phyloP scores from a whole-genome alignment of 106 monocot genomes.

The Cymbidium sinense region DNA sequence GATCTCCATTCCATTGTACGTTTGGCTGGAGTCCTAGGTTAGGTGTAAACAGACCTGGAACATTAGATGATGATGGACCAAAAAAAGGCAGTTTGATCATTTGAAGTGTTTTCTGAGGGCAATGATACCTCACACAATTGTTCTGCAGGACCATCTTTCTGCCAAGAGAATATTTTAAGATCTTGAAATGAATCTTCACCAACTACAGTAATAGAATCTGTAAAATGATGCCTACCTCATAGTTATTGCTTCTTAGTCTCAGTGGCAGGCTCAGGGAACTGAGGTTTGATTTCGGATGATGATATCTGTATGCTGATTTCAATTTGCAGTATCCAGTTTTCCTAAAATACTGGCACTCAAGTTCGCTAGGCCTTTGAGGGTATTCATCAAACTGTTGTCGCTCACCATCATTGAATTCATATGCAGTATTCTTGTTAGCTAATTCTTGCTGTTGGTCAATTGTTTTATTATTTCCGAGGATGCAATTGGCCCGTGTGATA shows the following conservation, averaged over 20 bases:
- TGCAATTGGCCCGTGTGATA: background rate
- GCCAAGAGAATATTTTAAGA: constrained; percentile 10
- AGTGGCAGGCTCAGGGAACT: background rate
- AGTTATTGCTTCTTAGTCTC: constrained; percentile 30
- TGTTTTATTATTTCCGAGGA: background rate
- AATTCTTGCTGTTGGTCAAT: background rate
- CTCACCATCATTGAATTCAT: background rate
- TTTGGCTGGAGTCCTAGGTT: constrained; percentile 11
- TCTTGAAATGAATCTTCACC: constrained; percentile 7
- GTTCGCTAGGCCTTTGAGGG: background rate
- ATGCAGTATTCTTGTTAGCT: background rate
- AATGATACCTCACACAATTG: constrained; percentile 9
- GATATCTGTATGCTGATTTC: background rate
- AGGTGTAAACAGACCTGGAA: constrained; percentile 1
- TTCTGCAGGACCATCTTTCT: background rate
- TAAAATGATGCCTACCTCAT: constrained; percentile 47
- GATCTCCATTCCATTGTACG: constrained; percentile 39
- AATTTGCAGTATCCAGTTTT: constrained; percentile 1
- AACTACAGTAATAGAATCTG: constrained; percentile 32
- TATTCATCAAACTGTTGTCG: background rate
- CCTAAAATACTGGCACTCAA: constrained; percentile 1
- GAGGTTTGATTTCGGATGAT: background rate
- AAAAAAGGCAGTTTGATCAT: constrained; percentile 24
- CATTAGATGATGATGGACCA: constrained; percentile 1
- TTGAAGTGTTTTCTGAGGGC: constrained; percentile 13